phyloP scores from a whole-genome alignment of 169 alveolate genomes.

The Eimeria praecox region DNA sequence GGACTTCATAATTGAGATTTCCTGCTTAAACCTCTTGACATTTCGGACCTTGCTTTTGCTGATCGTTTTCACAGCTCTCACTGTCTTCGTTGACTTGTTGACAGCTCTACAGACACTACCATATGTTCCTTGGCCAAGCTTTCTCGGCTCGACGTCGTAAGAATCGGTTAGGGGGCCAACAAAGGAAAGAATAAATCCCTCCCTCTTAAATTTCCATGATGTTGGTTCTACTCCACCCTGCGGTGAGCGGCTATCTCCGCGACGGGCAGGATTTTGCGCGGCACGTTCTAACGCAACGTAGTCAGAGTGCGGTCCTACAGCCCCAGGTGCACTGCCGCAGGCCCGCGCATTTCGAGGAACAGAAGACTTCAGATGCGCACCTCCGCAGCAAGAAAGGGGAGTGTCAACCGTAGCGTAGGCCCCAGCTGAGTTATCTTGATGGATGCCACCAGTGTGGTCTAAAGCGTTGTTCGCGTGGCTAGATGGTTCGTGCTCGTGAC shows the following conservation, averaged over 20 bases:
- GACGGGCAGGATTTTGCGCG: not conserved
- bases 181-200: conserved; percentile 79
- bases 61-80: conserved; percentile 90
- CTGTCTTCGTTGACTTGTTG: conserved; percentile 82
- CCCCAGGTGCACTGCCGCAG: conserved; percentile 52
- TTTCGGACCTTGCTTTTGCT: conserved; percentile 89
- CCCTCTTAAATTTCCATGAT: conserved; percentile 75
- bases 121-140: conserved; percentile 85
- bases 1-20: conserved; percentile 88
- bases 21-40: conserved; percentile 90
- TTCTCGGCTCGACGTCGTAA: conserved; percentile 81
- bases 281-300: not conserved
- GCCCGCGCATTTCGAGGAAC: conserved; percentile 45
- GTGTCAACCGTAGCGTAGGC: conserved; percentile 7
- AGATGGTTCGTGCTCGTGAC: not conserved
- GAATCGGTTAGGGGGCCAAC: conserved; percentile 80
- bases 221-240: conserved; percentile 5
- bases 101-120: conserved; percentile 85
- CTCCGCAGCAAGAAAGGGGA: conserved; percentile 67
- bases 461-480: not conserved
- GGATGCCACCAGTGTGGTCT: not conserved
- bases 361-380: conserved; percentile 35
- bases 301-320: conserved; percentile 37
- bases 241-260: not conserved
- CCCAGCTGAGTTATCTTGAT: conserved; percentile 10